Evolutionary conservation across 2,329 filamentous ascomycete genomes (phyloP), one percentile per base, ranked within the genome.

Genomic region (Fusarium tricinctum): DNA sequence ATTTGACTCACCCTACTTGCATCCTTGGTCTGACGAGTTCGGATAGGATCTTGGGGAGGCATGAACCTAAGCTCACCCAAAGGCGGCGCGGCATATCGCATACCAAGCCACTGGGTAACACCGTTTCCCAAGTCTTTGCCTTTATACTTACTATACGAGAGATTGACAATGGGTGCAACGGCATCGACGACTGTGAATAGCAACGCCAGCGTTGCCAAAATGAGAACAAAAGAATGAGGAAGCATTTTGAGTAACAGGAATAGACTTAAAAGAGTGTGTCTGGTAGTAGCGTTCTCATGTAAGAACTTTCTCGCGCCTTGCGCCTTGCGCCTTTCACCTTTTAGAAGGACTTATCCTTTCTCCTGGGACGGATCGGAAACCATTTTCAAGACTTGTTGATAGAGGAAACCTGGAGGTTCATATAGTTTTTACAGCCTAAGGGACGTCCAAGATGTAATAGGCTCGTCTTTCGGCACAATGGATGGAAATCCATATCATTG

Each of bases 81-180:
- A 0, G 92, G 92, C 22, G 92, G 83, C 7, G 90, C 88, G 2
- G 92, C 92, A 80, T 88, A 95, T 45, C 91, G 87, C 68, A 96
- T 88, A 4, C 91, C 92, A 9, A 92, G 83, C 90, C 91, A 95
- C 76, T 90, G 84, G 5, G 85, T 88, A 48, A 93, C 80, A 3
- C 88, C 90, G 69, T 86, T 86, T 1, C 78, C 70, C 3, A 84
- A 79, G 4, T 81, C 74, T 5, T 80, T 78, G 10, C 92, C 92
- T 46, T 82, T 77, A 72, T 94, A 93, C 33, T 82, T 85, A 35
- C 89, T 85, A 75, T 94, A 94, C 5, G 83, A 84, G 33, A 94
- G 81, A 65, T 91, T 82, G 17, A 93, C 87, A 5, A 58, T 4
- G 22, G 60, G 43, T 38, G 52, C 46, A 2, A 70, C 68, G 6